A percentile compares a stretch with the other conserved stretches of the same genome.
These are phyloP conservation scores for Canariomyces notabilis DNA, from an alignment of 2,329 filamentous ascomycete genomes.

Conservation along the genomic window DNA sequence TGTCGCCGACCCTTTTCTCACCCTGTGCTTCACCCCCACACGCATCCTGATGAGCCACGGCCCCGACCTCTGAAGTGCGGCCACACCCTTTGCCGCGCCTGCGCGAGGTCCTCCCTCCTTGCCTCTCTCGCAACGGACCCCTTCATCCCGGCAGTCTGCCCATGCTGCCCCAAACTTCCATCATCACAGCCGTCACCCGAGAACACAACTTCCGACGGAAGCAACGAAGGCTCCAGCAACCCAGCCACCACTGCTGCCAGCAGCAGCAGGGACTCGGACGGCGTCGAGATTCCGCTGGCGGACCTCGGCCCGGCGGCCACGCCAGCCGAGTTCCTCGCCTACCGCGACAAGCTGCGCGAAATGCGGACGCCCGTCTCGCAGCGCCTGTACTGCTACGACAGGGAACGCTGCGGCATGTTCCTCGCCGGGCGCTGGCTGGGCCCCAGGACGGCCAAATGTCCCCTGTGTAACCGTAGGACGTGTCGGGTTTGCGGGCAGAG, in stretches of 20 bases:
- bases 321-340: slow-evolving; percentile 12
- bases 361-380: not conserved
- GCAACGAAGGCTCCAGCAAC: not conserved
- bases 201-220: too few species aligned
- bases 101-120: slow-evolving; percentile 1
- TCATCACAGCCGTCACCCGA: too few species aligned
- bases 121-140: slow-evolving; percentile 5
- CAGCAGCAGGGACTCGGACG: not conserved
- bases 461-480: slow-evolving; percentile 7
- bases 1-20: slow-evolving; percentile 1
- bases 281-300: slow-evolving; percentile 2
- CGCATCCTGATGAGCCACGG: not conserved
- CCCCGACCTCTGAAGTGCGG: not conserved
- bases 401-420: slow-evolving; percentile 9
- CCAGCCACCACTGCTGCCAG: not conserved
- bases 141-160: slow-evolving; percentile 6
- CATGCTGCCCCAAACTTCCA: not conserved
- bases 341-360: slow-evolving; percentile 12
- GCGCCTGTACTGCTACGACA: slow-evolving; percentile 11
- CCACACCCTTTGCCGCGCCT: slow-evolving; percentile 10
- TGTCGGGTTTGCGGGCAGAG: slow-evolving; percentile 8
- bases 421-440: not conserved
- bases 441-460: slow-evolving; percentile 1
- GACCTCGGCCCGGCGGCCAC: slow-evolving; percentile 5
- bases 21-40: not conserved